A percentile compares a stretch with the other conserved stretches of the same genome.
Conservation (phyloP, 345 rosid species). For the Linum usitatissimum region DNA sequence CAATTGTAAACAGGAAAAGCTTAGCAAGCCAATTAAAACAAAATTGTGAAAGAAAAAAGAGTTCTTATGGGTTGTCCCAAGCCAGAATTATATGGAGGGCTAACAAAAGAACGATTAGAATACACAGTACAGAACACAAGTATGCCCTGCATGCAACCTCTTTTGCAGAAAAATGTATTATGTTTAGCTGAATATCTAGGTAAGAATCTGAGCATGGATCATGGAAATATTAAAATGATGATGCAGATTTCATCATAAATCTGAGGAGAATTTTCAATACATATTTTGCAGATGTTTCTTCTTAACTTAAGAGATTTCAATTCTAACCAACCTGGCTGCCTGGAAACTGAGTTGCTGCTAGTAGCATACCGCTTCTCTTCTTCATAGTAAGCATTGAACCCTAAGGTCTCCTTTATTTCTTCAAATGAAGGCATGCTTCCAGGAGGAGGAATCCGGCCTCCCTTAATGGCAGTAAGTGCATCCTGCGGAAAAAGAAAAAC, state of each 20-base stretch:
- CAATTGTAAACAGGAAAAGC: background rate
- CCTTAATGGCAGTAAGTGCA: conserved; percentile 59
- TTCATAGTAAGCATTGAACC: conserved; percentile 59
- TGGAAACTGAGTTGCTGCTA: conserved; percentile 20
- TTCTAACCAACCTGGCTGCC: conserved; percentile 44
- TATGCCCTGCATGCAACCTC: no score
- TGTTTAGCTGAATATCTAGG: no score
- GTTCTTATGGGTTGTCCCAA: no score
- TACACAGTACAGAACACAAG: no score
- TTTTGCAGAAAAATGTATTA: no score
- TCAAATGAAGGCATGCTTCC: conserved; percentile 82
- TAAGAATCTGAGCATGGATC: no score
- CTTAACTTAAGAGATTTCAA: conserved; percentile 1
- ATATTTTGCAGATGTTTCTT: background rate
- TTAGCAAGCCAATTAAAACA: no score
- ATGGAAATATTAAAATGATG: no score
- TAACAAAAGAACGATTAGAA: no score
- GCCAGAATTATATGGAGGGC: no score
- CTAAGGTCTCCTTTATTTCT: conserved; percentile 68
- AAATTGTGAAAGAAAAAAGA: no score
- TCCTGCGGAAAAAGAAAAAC: conserved; percentile 34
- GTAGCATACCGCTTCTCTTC: conserved; percentile 63
- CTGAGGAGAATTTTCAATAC: background rate
- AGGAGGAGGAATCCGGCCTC: conserved; percentile 86
- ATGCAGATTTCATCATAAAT: background rate